These are phyloP conservation scores for Fusarium buharicum DNA, from an alignment of 2,329 filamentous ascomycete species.

Conservation along the genomic window DNA sequence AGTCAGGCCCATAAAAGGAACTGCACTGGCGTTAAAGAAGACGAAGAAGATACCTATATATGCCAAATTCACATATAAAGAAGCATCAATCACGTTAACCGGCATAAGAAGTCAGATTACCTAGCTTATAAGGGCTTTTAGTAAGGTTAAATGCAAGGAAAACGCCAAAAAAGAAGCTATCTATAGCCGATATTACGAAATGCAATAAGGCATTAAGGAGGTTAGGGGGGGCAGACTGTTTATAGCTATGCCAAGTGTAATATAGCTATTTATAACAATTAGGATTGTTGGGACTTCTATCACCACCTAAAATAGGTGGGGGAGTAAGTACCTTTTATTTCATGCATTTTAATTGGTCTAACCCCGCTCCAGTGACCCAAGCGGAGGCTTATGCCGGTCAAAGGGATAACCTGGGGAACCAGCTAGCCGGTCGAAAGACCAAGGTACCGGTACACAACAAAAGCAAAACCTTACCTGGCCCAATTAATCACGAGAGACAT, in stretches of 20 bases:
- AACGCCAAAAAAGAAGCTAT: no score
- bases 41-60: not conserved
- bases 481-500: conserved; percentile 21
- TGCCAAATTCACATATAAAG: not conserved
- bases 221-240: not conserved
- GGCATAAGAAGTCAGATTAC: not conserved
- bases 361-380: no score
- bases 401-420: conserved; percentile 13
- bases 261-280: not conserved
- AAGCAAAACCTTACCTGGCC: conserved; percentile 13
- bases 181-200: no score
- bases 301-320: not conserved
- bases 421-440: conserved; percentile 3
- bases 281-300: not conserved
- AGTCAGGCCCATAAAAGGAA: not conserved
- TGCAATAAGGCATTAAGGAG: no score
- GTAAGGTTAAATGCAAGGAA: not conserved
- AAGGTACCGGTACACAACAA: conserved; percentile 26
- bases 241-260: not conserved
- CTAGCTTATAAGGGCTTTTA: not conserved
- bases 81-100: not conserved
- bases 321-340: not conserved
- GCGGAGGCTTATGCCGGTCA: no score
- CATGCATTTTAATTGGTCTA: no score
- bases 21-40: not conserved